Evolutionary conservation across 345 rosid genomes (phyloP).

Genomic region (Acer yangbiense): DNA sequence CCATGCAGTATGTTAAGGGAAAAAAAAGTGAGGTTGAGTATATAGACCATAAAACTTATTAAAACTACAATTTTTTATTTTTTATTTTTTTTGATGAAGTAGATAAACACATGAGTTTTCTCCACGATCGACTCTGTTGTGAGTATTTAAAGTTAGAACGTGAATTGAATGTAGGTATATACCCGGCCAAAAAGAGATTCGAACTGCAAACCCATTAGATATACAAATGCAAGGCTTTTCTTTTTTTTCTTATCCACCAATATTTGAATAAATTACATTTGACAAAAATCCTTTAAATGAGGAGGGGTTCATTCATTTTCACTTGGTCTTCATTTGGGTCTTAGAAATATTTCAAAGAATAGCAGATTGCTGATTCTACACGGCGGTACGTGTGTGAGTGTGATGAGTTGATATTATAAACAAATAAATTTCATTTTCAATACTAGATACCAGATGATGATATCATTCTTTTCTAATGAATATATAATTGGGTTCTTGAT

Average conservation of each 20-base stretch:
- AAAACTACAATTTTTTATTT: no score
- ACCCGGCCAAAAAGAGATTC: no score
- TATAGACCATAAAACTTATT: no score
- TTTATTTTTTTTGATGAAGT: no score
- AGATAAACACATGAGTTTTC: no score
- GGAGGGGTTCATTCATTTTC: neutral
- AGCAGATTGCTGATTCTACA: slow-evolving; percentile 42
- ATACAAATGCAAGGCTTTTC: neutral
- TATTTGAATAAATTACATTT: neutral
- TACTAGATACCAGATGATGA: slow-evolving; percentile 27
- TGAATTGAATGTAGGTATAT: no score
- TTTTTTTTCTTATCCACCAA: neutral
- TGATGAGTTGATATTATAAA: slow-evolving; percentile 14
- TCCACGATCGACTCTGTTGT: no score
- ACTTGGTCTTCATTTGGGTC: slow-evolving; percentile 3
- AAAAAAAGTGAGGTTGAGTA: no score
- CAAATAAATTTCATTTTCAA: slow-evolving; percentile 30
- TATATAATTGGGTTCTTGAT: slow-evolving; percentile 48
- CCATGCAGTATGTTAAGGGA: no score
- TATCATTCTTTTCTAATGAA: slow-evolving; percentile 26
- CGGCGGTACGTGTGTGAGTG: slow-evolving; percentile 28
- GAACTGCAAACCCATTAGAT: no score
- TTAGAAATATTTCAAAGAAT: slow-evolving; percentile 26
- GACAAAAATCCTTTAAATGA: neutral
- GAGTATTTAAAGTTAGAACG: no score